Base-by-base conservation (phyloP, 2,329 filamentous ascomycete species). In the Hymenoscyphus linearis region DNA sequence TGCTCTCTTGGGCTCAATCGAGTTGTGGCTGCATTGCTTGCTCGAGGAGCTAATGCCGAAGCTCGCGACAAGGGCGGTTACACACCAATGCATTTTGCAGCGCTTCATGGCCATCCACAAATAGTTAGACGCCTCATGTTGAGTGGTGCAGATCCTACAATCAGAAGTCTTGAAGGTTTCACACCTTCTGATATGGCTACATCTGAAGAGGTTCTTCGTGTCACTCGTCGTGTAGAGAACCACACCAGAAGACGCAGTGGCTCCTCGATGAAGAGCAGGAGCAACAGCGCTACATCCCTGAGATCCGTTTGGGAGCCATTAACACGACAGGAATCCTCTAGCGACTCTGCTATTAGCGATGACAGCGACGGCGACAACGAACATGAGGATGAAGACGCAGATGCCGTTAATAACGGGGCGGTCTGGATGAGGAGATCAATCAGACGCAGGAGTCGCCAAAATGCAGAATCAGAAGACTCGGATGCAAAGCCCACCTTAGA, bases 81-180 rank as follows among this genome's bases (percentile, higher is more conserved):
- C 74, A 91, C 90, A 4, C 86, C 91, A 14, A 82, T 96, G 77
- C 90, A 96, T 73, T 83, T 93, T 71, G 91, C 91, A 22, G 86
- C 89, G 27, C 82, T 96, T 70, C 87, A 89, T 73, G 85, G 87
- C 64, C 87, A 92, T 70, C 78, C 84, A 12, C 86, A 91, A 71
- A 91, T 95, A 66, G 87, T 93, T 14, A 83, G 88, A 62, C 84
- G 88, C 14, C 80, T 96, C 61, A 85, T 93, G 66, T 79, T 89
- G 26, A 83, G 85, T 47, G 89, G 90, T 44, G 90, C 89, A 2
- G 87, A 92, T 74, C 84, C 88, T 35, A 85, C 82, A 52, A 79
- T 89, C 62, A 82, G 86, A 66, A 93, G 86, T 70, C 75, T 89
- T 54, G 85, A 86, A 57, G 88, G 88, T 25, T 86, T 89, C 64